These are phyloP conservation scores for Xylaria scruposa DNA, from an alignment of 495 filamentous ascomycete genomes.

Conservation along the genomic window DNA sequence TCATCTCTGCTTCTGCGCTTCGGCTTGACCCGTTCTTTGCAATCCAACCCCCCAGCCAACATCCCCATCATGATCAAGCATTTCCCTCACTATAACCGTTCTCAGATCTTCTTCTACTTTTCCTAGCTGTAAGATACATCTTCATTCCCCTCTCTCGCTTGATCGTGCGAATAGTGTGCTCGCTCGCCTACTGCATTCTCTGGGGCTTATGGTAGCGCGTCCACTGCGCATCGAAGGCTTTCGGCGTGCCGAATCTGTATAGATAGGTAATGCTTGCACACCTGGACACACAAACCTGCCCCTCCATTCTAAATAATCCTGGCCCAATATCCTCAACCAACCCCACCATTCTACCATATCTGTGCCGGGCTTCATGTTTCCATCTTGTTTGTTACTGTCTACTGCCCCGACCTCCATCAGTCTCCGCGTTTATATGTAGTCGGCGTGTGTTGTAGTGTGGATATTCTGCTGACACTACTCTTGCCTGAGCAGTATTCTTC, in stretches of 20 bases:
- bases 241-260: background rate
- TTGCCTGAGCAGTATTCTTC: background rate
- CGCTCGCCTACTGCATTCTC: background rate
- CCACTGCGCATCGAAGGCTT: background rate
- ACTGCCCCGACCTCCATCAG: background rate
- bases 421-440: background rate
- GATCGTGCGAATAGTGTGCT: background rate
- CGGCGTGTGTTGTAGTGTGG: background rate
- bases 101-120: conserved; percentile 30
- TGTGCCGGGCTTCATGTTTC: background rate
- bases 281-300: conserved; percentile 6
- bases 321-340: conserved; percentile 20
- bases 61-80: conserved; percentile 41
- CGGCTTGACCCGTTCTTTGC: conserved; percentile 26
- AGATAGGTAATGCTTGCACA: background rate
- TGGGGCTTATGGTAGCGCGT: background rate
- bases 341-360: conserved; percentile 48
- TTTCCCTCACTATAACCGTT: conserved; percentile 23
- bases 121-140: conserved; percentile 37
- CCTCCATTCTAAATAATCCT: conserved; percentile 20
- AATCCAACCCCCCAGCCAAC: conserved; percentile 7
- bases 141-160: conserved; percentile 11
- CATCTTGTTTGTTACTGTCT: background rate
- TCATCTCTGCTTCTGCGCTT: conserved; percentile 12
- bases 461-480: background rate